These are phyloP conservation scores for Cryptococcus sp. DNA, from an alignment of 1,284 basidiomycete genomes.

Conservation along the genomic window DNA sequence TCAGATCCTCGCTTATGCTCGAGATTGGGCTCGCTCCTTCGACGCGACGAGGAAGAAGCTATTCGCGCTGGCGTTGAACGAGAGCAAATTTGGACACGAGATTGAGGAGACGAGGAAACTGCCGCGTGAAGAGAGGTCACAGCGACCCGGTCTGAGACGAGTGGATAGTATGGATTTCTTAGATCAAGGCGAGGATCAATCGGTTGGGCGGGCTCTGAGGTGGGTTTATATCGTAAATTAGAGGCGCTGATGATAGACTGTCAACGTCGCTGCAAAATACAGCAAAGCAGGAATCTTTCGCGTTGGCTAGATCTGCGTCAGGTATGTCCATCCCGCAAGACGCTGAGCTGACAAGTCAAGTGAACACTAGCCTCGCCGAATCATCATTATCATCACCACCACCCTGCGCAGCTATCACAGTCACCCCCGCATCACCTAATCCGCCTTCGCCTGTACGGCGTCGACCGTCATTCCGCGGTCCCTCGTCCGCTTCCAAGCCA, in stretches of 20 bases:
- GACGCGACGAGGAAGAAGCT: conserved; percentile 44
- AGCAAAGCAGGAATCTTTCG: conserved; percentile 28
- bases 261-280: conserved; percentile 45
- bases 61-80: conserved; percentile 40
- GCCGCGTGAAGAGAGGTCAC: conserved; percentile 29
- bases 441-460: conserved; percentile 20
- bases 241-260: conserved; percentile 18
- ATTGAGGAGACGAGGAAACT: conserved; percentile 26
- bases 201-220: conserved; percentile 31
- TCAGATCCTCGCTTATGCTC: conserved; percentile 37
- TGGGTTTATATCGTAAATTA: conserved; percentile 12
- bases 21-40: conserved; percentile 43
- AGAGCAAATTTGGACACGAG: conserved; percentile 37
- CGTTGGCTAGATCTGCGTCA: conserved; percentile 14
- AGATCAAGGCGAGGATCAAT: conserved; percentile 32
- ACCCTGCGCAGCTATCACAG: conserved; percentile 17
- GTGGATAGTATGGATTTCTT: conserved; percentile 47
- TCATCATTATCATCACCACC: conserved; percentile 6
- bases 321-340: conserved; percentile 7
- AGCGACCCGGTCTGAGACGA: conserved; percentile 36
- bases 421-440: conserved; percentile 34
- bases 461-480: conserved; percentile 19
- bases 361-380: conserved; percentile 9
- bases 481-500: conserved; percentile 3
- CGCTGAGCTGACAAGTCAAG: not conserved